Base-by-base conservation (phyloP, 768 basidiomycete genomes). In the Calvatia gigantea region DNA sequence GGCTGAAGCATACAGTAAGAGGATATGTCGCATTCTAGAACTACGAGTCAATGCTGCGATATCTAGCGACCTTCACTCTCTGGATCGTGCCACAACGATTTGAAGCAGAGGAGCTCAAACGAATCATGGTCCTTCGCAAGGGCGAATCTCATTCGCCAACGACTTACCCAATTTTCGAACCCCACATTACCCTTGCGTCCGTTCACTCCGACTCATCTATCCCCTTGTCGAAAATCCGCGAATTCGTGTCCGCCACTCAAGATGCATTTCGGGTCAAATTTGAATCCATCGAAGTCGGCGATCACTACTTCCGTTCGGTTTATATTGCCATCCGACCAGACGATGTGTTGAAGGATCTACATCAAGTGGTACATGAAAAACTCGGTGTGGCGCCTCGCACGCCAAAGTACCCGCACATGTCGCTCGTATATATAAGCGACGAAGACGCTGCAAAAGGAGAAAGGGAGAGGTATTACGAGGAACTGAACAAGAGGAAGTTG, bases 231-330 rank as follows among this genome's bases (percentile, higher is more conserved):
- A n/a, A 25, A 8, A 58, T 69, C 12, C 58, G 57, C 35, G 54
- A 56, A 7, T 58, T 62, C 11, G 62, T 69, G 43, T 52, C 57
- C 3, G 23, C 19, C 2, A 37, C 31, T 3, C 52, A 45, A 33
- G 32, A 33, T 19, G 43, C 42, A 58, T 66, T 12, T 70, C 84
- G 27, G 14, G 68, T 81, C 61, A 58, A 68, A 28, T 90, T 91
- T 65, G 64, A 72, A 54, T 73, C 78, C 1, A 72, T 91, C 44
- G 74, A 78, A 17, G 73, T 81, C 4, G 84, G 86, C 33, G 70
- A 76, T 33, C 80, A 82, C 61, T 91, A 85, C 70, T 89, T 82
- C 66, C 83, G 85, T 61, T 89, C 87, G 0, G 84, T 91, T 17
- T 85, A 83, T 67, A 67, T 86, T 61, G 69, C 77, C 0, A 70